Evolutionary conservation across 352 stramenopile genomes (phyloP), one percentile per base, ranked within the genome.

Genomic region (Phytopythium cucurbitacearum): DNA sequence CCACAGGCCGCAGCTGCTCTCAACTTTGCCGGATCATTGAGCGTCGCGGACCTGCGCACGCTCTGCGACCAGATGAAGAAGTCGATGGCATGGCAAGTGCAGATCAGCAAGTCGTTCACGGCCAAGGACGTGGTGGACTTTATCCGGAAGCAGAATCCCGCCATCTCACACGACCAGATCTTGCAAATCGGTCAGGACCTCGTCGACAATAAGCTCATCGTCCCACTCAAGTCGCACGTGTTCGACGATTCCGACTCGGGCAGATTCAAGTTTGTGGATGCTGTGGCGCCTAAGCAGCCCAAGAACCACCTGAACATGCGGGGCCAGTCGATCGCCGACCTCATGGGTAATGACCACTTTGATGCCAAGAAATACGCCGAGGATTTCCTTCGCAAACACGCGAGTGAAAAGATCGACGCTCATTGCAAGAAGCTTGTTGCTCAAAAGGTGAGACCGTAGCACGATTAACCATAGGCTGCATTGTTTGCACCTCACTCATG

Each of bases 21-120:
- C n/a, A 2, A 9, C 35, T 33, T 44, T 6, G 5, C 37, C 5
- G 37, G 21, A 0, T 21, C 37, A 4, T 5, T 53, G 48, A 45
- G 10, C 1, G 16, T 45, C 15, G 12, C 48, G 16, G 77, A 94
- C 48, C 54, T 94, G 12, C 51, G 62, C 12, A 64, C 65, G 7
- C 59, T 94, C 4, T 83, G 76, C 56, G 83, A 91, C 33, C 66
- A 79, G 48, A 87, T 91, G 71, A 89, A 87, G 47, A 87, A 79
- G 47, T 61, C 65, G 3, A 82, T 91, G n/a, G 66, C 64, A 40
- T 77, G 75, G 63, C 78, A 91, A 42, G 58, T 83, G 36, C 77
- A 90, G 52, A 85, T 83, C 53, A 91, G 76, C 57, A 91, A 90
- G 51, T 81, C 76, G 40, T 89, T 91, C 50, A 72, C 77, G n/a